phyloP scores from a whole-genome alignment of 202 grass and related monocot genomes.

The Cymbopogon flexuosus region DNA sequence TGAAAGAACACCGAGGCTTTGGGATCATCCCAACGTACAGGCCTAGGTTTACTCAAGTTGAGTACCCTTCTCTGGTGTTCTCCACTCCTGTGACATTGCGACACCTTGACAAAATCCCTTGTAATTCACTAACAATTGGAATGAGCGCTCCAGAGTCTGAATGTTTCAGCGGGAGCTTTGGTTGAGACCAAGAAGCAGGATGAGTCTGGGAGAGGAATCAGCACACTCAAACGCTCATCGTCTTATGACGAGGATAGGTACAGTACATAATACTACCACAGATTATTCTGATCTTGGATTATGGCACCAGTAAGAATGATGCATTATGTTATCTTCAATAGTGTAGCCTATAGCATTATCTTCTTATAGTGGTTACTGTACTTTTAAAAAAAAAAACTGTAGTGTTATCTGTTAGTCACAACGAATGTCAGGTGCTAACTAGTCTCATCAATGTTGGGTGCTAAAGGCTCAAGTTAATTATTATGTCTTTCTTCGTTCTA shows the following conservation, averaged over 20 bases:
- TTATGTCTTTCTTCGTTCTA: background rate
- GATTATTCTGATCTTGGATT: conserved; percentile 7
- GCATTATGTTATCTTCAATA: conserved; percentile 12
- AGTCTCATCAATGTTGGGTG: background rate
- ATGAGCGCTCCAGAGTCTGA: conserved; percentile 52
- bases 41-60: conserved; percentile 71
- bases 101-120: conserved; percentile 49
- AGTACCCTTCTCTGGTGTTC: conserved; percentile 66
- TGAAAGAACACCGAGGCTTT: conserved; percentile 80
- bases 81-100: conserved; percentile 51
- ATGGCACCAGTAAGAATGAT: conserved; percentile 11
- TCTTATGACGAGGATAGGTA: conserved; percentile 81
- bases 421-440: background rate
- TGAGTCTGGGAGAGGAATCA: conserved; percentile 32
- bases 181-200: conserved; percentile 47
- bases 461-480: conserved; percentile 2
- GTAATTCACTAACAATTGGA: conserved; percentile 42
- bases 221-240: conserved; percentile 46
- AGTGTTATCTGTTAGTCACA: background rate
- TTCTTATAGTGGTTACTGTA: too few relatives aligned
- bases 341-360: too few relatives aligned
- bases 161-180: conserved; percentile 50
- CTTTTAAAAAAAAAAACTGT: too few relatives aligned
- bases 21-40: conserved; percentile 70
- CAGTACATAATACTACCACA: conserved; percentile 29